Base-by-base conservation (phyloP, 208 protist species). In the Angomonas desouzai region DNA sequence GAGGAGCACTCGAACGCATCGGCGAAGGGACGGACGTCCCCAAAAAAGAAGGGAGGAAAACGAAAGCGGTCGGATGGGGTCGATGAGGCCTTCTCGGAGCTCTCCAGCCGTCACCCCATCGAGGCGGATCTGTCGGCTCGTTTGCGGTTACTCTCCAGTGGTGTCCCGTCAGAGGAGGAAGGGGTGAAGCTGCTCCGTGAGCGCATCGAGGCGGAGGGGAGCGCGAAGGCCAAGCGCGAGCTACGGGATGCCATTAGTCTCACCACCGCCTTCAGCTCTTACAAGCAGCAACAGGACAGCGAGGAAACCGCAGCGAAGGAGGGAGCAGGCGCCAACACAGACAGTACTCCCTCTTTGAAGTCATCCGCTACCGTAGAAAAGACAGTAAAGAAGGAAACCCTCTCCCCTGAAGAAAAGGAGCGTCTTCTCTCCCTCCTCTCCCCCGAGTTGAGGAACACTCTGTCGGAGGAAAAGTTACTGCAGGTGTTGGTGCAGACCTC, bases 401-500 rank as follows among this genome's bases (percentile, higher is more conserved):
- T 18, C 10, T 22, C 22, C 25, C 34, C 32, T n/a, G 48, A 9
- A 40, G 36, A 65, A 10, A 57, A 64, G 20, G 68, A 79, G 27
- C 29, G 67, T 58, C 57, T 85, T 20, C 38, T 88, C 10, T 13
- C 25, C 10, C 68, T 79, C 48, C 48, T 96, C 18, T 96, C 89
- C 20, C 60, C 65, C 1, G 80, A 93, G 38, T 76, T 96, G 33
- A 74, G 83, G 3, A 57, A 66, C 16, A 82, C 78, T 0, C 74
- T 96, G 1, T 92, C 89, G 0, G 51, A 48, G 3, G 22, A 64
- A 18, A 91, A 83, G 63, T 70, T 93, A 57, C 66, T 51, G 9
- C 67, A 45, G 6, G 73, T 96, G 0, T 47, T 96, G n/a, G 60
- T 32, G 16, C 77, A 91, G 59, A 91, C 93, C 80, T 70, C 74